phyloP scores from a whole-genome alignment of 2,329 filamentous ascomycete species.

The Xylaria sp. region DNA sequence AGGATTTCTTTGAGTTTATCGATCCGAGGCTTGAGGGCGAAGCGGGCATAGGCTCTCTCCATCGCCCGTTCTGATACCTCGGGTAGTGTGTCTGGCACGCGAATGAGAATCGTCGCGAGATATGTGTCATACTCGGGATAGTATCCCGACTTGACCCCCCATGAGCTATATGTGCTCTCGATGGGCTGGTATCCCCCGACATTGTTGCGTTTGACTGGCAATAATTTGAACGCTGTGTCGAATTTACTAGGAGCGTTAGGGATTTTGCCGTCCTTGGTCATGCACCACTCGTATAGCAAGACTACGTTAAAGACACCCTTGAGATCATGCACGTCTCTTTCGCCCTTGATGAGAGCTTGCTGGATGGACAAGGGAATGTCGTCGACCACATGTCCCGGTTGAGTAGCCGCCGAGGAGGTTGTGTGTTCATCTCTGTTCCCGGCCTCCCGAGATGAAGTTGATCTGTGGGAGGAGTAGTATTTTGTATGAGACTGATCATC shows the following conservation, averaged over 20 bases:
- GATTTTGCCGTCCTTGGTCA: background rate
- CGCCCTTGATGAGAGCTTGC: background rate
- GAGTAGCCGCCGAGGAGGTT: too few species aligned
- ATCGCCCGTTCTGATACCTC: background rate
- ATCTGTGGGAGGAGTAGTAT: background rate
- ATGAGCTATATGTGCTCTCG: background rate
- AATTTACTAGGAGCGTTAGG: background rate
- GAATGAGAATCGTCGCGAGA: slow-evolving; percentile 1
- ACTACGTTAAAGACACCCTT: background rate
- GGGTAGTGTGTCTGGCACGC: background rate
- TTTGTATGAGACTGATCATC: background rate
- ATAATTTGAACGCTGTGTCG: background rate
- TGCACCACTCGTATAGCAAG: slow-evolving; percentile 8
- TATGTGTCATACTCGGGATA: background rate
- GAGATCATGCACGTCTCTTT: background rate
- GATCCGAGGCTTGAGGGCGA: background rate
- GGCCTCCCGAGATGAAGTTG: background rate
- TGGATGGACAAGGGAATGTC: background rate
- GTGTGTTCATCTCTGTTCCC: background rate
- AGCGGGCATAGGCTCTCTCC: background rate
- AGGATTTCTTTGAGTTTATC: background rate
- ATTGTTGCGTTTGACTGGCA: background rate
- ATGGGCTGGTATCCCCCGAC: background rate
- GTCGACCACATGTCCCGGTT: too few species aligned
- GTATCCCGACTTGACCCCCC: slow-evolving; percentile 14